These are phyloP conservation scores for Fusarium devonianum DNA, from an alignment of 2,329 filamentous ascomycete species.

Conservation along the genomic window DNA sequence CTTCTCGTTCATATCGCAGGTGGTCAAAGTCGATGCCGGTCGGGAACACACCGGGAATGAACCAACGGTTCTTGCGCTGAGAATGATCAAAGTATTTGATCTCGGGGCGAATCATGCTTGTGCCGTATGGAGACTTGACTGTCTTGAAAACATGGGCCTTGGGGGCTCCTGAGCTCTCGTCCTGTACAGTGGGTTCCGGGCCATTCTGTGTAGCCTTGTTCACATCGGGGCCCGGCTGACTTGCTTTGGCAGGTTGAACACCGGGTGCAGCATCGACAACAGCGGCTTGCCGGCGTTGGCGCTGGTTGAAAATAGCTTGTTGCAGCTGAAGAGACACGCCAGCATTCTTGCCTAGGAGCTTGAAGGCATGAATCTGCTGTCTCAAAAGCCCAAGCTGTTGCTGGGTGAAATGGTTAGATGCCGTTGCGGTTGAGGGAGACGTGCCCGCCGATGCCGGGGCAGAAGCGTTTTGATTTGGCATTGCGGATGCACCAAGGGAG, in stretches of 20 bases:
- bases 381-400: slow-evolving; percentile 82
- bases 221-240: slow-evolving; percentile 44
- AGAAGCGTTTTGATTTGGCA: slow-evolving; percentile 46
- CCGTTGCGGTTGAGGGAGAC: slow-evolving; percentile 40
- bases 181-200: slow-evolving; percentile 46
- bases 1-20: slow-evolving; percentile 84
- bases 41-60: slow-evolving; percentile 88
- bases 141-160: slow-evolving; percentile 70
- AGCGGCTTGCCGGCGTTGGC: slow-evolving; percentile 68
- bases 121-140: slow-evolving; percentile 76
- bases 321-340: slow-evolving; percentile 81
- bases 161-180: slow-evolving; percentile 43
- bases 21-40: slow-evolving; percentile 88
- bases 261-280: slow-evolving; percentile 55
- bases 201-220: slow-evolving; percentile 49
- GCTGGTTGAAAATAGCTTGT: slow-evolving; percentile 80
- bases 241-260: slow-evolving; percentile 43
- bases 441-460: slow-evolving; percentile 45
- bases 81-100: slow-evolving; percentile 85
- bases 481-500: slow-evolving; percentile 50
- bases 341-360: slow-evolving; percentile 85
- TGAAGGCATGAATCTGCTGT: slow-evolving; percentile 91
- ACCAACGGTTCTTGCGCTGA: slow-evolving; percentile 75
- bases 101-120: slow-evolving; percentile 57
- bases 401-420: slow-evolving; percentile 71